Evolutionary conservation across 805 yeast genomes (phyloP).

Genomic region (Kodamaea neixiangensis): DNA sequence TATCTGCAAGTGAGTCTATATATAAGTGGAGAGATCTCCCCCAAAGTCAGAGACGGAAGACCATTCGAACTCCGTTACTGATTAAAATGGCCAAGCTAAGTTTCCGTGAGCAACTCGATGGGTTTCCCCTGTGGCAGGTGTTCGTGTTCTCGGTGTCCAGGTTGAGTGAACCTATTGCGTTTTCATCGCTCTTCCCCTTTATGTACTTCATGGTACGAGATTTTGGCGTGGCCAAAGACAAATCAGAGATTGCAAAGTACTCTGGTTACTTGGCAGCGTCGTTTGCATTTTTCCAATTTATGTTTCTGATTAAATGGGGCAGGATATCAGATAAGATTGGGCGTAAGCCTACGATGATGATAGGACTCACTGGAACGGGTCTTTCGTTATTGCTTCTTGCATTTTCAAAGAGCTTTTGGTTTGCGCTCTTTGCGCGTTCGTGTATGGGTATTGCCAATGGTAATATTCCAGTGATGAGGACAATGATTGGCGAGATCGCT

Average conservation of each 20-base stretch:
- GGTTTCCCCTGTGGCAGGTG: slow-evolving; percentile 25
- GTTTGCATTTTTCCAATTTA: slow-evolving; percentile 26
- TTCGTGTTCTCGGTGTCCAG: slow-evolving; percentile 20
- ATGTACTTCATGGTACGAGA: slow-evolving; percentile 24
- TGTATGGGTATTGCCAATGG: slow-evolving; percentile 33
- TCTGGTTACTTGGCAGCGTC: slow-evolving; percentile 24
- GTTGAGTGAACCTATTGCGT: slow-evolving; percentile 17
- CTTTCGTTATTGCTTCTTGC: slow-evolving; percentile 30
- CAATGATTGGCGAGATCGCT: slow-evolving; percentile 34
- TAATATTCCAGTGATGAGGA: slow-evolving; percentile 33
- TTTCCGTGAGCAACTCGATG: slow-evolving; percentile 16
- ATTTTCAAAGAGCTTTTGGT: slow-evolving; percentile 28
- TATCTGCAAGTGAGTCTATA: not conserved
- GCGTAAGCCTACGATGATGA: slow-evolving; percentile 28
- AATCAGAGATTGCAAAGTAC: slow-evolving; percentile 22
- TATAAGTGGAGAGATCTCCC: not conserved
- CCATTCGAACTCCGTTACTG: not conserved
- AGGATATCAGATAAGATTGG: slow-evolving; percentile 30
- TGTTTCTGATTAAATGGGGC: slow-evolving; percentile 32
- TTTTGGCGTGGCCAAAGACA: slow-evolving; percentile 21
- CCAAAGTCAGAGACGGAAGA: not conserved
- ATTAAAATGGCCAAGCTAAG: not conserved
- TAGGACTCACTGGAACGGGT: slow-evolving; percentile 29
- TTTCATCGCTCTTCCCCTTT: slow-evolving; percentile 17
- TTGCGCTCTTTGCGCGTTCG: slow-evolving; percentile 31